Evolutionary conservation across 768 basidiomycete genomes (phyloP).

Genomic region (Russula foetens): DNA sequence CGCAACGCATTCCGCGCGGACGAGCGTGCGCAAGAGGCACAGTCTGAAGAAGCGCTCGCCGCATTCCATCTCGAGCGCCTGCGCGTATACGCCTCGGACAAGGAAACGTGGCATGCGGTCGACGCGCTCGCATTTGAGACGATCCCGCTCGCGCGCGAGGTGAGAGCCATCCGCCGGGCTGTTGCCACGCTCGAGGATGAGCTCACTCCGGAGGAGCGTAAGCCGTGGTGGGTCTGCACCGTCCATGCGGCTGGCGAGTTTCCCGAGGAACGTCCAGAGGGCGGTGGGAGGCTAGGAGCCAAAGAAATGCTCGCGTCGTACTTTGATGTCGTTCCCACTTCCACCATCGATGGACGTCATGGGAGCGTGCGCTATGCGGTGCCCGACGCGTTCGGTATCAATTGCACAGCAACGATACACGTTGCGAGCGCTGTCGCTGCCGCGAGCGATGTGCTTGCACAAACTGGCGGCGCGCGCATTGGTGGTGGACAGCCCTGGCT

Average conservation of each 20-base stretch:
- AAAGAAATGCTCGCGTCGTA: slow-evolving; percentile 38
- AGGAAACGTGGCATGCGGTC: slow-evolving; percentile 44
- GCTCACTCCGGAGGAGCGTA: slow-evolving; percentile 26
- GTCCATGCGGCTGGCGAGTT: slow-evolving; percentile 48
- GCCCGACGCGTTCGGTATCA: slow-evolving; percentile 61
- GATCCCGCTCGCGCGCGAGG: slow-evolving; percentile 57
- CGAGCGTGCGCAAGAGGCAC: slow-evolving; percentile 25
- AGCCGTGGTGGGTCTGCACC: slow-evolving; percentile 71
- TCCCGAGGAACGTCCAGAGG: slow-evolving; percentile 32
- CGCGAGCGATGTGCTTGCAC: slow-evolving; percentile 26
- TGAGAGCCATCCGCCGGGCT: slow-evolving; percentile 55
- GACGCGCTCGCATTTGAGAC: slow-evolving; percentile 75
- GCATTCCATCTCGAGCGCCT: slow-evolving; percentile 60
- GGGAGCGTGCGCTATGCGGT: slow-evolving; percentile 17
- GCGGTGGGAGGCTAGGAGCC: slow-evolving; percentile 25
- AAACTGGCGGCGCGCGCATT: not conserved
- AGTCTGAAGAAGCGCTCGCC: slow-evolving; percentile 44
- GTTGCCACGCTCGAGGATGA: slow-evolving; percentile 33
- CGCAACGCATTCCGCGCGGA: slow-evolving; percentile 35
- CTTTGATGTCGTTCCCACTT: slow-evolving; percentile 24
- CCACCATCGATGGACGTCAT: not conserved
- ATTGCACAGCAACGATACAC: slow-evolving; percentile 52
- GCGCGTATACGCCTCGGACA: slow-evolving; percentile 40
- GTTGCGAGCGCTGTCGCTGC: slow-evolving; percentile 34
- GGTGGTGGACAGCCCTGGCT: slow-evolving; percentile 39